These are phyloP conservation scores for Psilocybe mexicana DNA, from an alignment of 1,284 basidiomycete genomes.

Conservation along the genomic window DNA sequence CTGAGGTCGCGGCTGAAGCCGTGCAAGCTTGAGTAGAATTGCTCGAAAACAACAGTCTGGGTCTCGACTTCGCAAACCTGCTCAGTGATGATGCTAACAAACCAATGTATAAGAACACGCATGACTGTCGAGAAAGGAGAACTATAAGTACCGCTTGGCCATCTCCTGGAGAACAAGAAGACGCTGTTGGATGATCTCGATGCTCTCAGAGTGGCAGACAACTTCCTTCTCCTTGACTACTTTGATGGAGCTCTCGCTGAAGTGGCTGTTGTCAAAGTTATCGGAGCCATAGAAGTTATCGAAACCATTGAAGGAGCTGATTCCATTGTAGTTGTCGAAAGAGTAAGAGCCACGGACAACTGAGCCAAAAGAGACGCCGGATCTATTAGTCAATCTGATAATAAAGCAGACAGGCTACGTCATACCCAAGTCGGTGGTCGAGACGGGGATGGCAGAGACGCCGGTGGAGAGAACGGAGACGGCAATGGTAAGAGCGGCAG, in stretches of 20 bases:
- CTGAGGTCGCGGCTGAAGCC: constrained; percentile 38
- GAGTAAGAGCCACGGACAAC: constrained; percentile 26
- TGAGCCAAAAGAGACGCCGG: not conserved
- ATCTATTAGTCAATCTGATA: not conserved
- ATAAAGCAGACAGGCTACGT: not conserved
- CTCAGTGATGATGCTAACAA: constrained; percentile 38
- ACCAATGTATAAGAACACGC: constrained; percentile 1
- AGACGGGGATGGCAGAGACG: constrained; percentile 18
- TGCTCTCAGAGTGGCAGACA: constrained; percentile 38
- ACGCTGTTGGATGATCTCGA: constrained; percentile 42
- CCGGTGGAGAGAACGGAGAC: constrained; percentile 24
- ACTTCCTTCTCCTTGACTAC: constrained; percentile 33
- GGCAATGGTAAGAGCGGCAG: constrained; percentile 26
- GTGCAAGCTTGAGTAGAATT: constrained; percentile 35
- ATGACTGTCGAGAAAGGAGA: not conserved
- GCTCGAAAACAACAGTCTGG: constrained; percentile 39
- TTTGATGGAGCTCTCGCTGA: constrained; percentile 29
- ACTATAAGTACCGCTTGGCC: constrained; percentile 36
- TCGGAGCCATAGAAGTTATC: constrained; percentile 42
- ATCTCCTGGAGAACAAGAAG: constrained; percentile 43
- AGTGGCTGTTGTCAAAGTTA: constrained; percentile 39
- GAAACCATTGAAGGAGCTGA: constrained; percentile 36
- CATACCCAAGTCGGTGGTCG: constrained; percentile 18
- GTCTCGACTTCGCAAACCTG: constrained; percentile 40
- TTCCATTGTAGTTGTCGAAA: constrained; percentile 39